Conservation (phyloP, 306 rosid species). For the Casuarina glauca region DNA sequence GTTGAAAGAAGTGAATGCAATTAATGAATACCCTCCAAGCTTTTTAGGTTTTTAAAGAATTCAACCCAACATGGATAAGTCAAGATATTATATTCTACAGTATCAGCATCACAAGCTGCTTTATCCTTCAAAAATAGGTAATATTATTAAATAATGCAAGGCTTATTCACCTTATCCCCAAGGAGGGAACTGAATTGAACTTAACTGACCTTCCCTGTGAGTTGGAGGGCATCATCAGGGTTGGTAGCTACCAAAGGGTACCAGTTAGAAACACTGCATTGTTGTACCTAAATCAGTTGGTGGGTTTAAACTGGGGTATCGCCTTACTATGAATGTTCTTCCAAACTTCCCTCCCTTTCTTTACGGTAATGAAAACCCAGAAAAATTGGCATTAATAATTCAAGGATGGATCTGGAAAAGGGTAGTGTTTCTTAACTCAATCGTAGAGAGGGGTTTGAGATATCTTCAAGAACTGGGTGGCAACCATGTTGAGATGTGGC, state of each 20-base stretch:
- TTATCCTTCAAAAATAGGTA: neutral
- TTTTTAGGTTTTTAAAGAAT: neutral
- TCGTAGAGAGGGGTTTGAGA: too few species aligned
- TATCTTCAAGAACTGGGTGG: too few species aligned
- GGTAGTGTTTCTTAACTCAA: too few species aligned
- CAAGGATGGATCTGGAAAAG: too few species aligned
- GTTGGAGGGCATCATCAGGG: neutral
- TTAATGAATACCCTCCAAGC: slow-evolving; percentile 60
- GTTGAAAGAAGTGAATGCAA: slow-evolving; percentile 37
- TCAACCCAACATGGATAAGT: neutral
- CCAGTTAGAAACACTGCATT: neutral
- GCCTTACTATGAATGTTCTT: too few species aligned
- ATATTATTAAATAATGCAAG: neutral
- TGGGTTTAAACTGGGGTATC: neutral
- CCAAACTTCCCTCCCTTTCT: too few species aligned
- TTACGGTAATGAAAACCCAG: neutral
- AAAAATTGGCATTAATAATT: too few species aligned
- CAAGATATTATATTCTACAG: slow-evolving; percentile 13
- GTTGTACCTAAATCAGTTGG: neutral
- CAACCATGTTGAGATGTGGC: too few species aligned
- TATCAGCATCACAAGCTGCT: neutral
- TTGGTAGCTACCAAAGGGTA: neutral
- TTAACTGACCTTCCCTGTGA: too few species aligned
- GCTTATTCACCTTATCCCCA: neutral
- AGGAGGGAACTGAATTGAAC: too few species aligned